Base-by-base conservation (phyloP, 805 yeast genomes). In the Tetrapisispora taiwanensis region DNA sequence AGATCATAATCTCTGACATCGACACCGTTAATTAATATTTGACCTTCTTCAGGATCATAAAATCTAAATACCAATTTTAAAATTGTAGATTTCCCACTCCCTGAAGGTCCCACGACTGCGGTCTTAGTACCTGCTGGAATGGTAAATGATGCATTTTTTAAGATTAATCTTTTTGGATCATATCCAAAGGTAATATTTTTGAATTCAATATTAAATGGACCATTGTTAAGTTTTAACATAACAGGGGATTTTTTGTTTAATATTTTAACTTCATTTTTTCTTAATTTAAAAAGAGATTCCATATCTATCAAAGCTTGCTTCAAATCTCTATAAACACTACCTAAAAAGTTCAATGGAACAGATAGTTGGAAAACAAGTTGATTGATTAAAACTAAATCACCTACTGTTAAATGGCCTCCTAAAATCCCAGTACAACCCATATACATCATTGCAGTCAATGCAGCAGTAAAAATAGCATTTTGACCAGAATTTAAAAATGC, bases 361-460 rank as follows among this genome's bases (percentile, higher is more conserved):
- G 95, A 84, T 36, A 92, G 73, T 68, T 92, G 98, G 72, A 92
- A 92, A 14, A 92, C 97, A 45, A 92, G 73, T 67, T 92, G 98
- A 65, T 92, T 92, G 51, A 92, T 90, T 48, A 92, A 70, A 18
- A 92, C 97, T 57, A 92, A 71, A 60, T 92, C 98, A 52, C 98
- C 98, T 18, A 92, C 97, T 0, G 94, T 82, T 44, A 92, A 68
- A 0, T 76, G 63, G 0, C 95, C 95, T 3, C 75, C 64, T 13
- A 87, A 79, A n/a, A 92, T 92, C 24, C 97, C 97, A 44, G 79
- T 78, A 55, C 95, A 86, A 14, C 96, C 97, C 95, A 92, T 81
- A 62, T 85, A 92, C 98, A 92, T 92, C 94, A 92, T 92, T 1
- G 81, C 84, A 1, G 98, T 92, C 50, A 92, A 69, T 1, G 98